Conservation (phyloP, 768 basidiomycete genomes). For the Lentinula detonsa region DNA sequence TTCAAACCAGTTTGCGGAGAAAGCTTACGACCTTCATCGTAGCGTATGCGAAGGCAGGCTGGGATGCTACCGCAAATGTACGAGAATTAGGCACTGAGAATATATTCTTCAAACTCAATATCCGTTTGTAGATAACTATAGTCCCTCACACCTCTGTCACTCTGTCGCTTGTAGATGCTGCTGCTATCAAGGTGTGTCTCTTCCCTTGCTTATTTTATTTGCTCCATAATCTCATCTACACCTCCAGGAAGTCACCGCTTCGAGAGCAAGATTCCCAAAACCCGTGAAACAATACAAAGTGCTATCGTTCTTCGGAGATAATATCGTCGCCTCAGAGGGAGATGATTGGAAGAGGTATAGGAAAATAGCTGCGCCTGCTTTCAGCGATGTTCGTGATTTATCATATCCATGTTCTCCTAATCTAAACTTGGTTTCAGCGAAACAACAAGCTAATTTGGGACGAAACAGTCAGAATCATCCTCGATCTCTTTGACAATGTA, state of each 20-base stretch:
- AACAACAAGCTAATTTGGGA: slow-evolving; percentile 47
- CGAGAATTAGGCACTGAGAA: neutral
- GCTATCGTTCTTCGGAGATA: slow-evolving; percentile 48
- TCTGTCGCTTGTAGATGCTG: slow-evolving; percentile 3
- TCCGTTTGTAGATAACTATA: neutral
- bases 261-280: slow-evolving; percentile 52
- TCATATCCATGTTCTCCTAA: neutral
- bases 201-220: neutral
- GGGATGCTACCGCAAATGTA: neutral
- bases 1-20: neutral
- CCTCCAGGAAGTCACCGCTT: slow-evolving; percentile 41
- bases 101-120: neutral
- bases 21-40: neutral
- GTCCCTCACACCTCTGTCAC: neutral
- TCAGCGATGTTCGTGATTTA: slow-evolving; percentile 44
- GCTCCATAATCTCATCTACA: neutral
- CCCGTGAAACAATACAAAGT: slow-evolving; percentile 38
- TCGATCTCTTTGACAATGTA: slow-evolving; percentile 37
- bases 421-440: slow-evolving; percentile 19
- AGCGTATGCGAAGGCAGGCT: neutral
- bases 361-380: slow-evolving; percentile 58
- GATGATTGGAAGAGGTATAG: slow-evolving; percentile 62
- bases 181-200: slow-evolving; percentile 10
- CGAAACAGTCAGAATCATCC: slow-evolving; percentile 34
- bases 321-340: slow-evolving; percentile 61